phyloP scores from a whole-genome alignment of 257 asterid species.

The Hygrophila difformis region DNA sequence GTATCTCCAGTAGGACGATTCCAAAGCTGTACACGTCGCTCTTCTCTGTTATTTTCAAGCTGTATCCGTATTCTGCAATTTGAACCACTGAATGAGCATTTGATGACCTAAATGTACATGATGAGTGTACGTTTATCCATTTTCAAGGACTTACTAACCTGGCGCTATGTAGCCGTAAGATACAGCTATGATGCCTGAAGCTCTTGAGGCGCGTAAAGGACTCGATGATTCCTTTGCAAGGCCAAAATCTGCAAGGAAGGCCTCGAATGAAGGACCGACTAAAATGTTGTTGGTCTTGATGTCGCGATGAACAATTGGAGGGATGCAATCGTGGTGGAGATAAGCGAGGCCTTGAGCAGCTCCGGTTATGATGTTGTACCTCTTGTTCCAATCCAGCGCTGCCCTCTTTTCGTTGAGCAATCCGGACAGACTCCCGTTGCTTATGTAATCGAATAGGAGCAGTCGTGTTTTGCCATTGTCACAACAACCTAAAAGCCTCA shows the following conservation, averaged over 20 bases:
- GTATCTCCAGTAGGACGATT: constrained; percentile 61
- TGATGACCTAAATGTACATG: background rate
- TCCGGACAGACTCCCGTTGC: constrained; percentile 62
- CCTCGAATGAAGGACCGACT: constrained; percentile 55
- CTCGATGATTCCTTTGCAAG: constrained; percentile 52
- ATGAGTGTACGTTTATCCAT: background rate
- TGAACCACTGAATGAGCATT: background rate
- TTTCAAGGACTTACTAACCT: constrained; percentile 30
- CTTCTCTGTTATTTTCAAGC: constrained; percentile 64
- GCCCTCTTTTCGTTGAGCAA: constrained; percentile 44
- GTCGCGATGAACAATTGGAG: constrained; percentile 67
- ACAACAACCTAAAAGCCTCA: constrained; percentile 67
- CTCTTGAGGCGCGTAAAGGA: constrained; percentile 37
- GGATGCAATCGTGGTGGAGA: constrained; percentile 73
- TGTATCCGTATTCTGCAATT: constrained; percentile 66
- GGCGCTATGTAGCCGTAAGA: constrained; percentile 79
- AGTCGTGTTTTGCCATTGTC: constrained; percentile 62
- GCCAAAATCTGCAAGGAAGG: constrained; percentile 73
- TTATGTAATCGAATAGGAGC: constrained; percentile 58
- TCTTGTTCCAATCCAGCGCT: constrained; percentile 54
- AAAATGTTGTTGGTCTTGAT: constrained; percentile 65
- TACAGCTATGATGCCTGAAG: constrained; percentile 46
- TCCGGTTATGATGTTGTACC: constrained; percentile 59
- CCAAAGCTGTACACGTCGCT: constrained; percentile 73
- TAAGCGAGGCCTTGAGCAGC: constrained; percentile 68